Base-by-base conservation (phyloP, 805 yeast genomes). In the Ogataea glucozyma region DNA sequence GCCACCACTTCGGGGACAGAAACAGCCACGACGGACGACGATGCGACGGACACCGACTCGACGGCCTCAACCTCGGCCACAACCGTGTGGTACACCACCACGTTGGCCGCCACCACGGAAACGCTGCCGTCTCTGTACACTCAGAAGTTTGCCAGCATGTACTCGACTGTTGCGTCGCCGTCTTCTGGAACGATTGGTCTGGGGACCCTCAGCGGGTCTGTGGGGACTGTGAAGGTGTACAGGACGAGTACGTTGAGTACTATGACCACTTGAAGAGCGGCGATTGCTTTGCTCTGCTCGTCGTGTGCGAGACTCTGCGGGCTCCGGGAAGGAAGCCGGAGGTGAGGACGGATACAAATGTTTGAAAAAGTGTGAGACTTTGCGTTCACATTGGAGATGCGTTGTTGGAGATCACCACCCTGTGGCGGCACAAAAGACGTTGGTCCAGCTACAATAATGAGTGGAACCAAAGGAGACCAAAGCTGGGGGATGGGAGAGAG, bases 151-250 rank as follows among this genome's bases (percentile, higher is more conserved):
- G 31, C 64, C 9, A 43, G 71, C 10, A 62, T 69, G 45, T 80
- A 71, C 49, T 46, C 69, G 1, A 53, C 75, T 1, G 64, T 79
- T 1, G 70, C 71, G 0, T 38, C 69, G 0, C 80, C 80, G 8
- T 60, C 76, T 8, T 54, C 78, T 0, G 98, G 97, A 3, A 58
- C 77, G 2, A 72, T 89, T 39, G 97, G 97, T 0, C 58, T 91
- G 40, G 97, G 97, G 1, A 66, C 85, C 3, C 57, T 81, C 13
- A 53, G 72, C 1, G 96, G 96, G 6, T 62, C 72, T 0, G 76
- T 87, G 10, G 98, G 97, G 2, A 64, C 67, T 0, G 56, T 76
- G 2, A 75, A 78, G 56, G 50, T 66, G 0, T 76, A 78, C 53
- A 48, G 65, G 30, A 56, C 53, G 26, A 51, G 65, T 8, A 80